A percentile compares a stretch with the other conserved stretches of the same genome.
Conservation (phyloP, 2,329 filamentous ascomycete genomes). For the Ophiostoma sp. region DNA sequence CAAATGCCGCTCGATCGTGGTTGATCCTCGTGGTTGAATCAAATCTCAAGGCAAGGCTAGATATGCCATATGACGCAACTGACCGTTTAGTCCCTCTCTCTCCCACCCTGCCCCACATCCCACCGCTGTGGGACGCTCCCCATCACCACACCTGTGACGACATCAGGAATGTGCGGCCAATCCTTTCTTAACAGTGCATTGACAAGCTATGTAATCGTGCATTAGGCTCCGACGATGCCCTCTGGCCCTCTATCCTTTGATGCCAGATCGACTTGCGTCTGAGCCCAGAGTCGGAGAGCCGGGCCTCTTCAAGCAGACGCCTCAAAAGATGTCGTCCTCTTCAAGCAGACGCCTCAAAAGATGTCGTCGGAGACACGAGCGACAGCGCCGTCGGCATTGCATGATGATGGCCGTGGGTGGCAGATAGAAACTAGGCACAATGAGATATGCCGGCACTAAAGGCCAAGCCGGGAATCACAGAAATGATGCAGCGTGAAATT, state of each 20-base stretch:
- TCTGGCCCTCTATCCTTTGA: background rate
- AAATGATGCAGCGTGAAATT: background rate
- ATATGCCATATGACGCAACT: background rate
- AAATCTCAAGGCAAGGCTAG: background rate
- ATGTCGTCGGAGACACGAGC: background rate
- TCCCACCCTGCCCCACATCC: background rate
- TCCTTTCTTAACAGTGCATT: background rate
- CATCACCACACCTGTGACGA: background rate
- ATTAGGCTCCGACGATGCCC: background rate
- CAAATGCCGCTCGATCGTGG: background rate
- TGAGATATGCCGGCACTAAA: background rate
- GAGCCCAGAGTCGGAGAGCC: background rate
- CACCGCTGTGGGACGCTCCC: slow-evolving; percentile 1
- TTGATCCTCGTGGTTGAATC: background rate
- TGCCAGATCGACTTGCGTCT: background rate
- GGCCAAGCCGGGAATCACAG: no score
- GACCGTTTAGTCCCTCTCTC: background rate
- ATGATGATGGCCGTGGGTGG: background rate
- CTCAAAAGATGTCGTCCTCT: background rate
- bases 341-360: no score
- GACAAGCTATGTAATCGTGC: background rate
- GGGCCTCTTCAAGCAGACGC: background rate
- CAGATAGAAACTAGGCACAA: background rate
- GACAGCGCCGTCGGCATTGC: background rate
- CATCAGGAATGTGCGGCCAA: background rate